Conservation (phyloP, 352 stramenopile genomes). For the Pythium brachiatum region DNA sequence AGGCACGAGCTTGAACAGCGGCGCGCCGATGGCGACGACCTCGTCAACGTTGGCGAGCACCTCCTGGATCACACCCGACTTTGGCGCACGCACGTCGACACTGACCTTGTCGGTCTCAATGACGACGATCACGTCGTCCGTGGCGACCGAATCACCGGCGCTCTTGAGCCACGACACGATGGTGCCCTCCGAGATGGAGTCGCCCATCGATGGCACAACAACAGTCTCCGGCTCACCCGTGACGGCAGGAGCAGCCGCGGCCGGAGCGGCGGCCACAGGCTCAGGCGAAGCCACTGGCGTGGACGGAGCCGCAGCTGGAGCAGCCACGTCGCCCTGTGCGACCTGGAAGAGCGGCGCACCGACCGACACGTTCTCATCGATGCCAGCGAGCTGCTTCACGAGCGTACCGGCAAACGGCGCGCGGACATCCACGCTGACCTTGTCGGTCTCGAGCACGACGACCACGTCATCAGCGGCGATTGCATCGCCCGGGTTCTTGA, state of each 20-base stretch:
- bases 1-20: conserved; percentile 88
- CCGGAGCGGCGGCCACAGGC: conserved; percentile 13
- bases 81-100: conserved; percentile 87
- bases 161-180: conserved; percentile 94
- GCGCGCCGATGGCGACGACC: conserved; percentile 92
- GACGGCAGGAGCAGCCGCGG: conserved; percentile 18
- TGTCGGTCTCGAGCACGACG: conserved; percentile 98
- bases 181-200: conserved; percentile 97
- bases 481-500: conserved; percentile 91
- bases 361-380: conserved; percentile 95
- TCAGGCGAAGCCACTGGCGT: conserved; percentile 25
- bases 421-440: conserved; percentile 92
- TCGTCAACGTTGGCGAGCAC: conserved; percentile 93
- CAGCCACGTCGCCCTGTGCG: conserved; percentile 70
- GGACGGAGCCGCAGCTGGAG: conserved; percentile 18
- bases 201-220: conserved; percentile 79
- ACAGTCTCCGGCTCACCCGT: conserved; percentile 46
- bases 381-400: conserved; percentile 85
- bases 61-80: conserved; percentile 88
- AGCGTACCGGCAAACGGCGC: conserved; percentile 86
- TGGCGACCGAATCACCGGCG: conserved; percentile 88
- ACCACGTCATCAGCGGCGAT: conserved; percentile 96
- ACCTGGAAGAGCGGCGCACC: conserved; percentile 92
- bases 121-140: conserved; percentile 95
- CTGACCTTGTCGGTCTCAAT: conserved; percentile 97